Conservation (phyloP, 345 rosid species). For the Salix viminalis region DNA sequence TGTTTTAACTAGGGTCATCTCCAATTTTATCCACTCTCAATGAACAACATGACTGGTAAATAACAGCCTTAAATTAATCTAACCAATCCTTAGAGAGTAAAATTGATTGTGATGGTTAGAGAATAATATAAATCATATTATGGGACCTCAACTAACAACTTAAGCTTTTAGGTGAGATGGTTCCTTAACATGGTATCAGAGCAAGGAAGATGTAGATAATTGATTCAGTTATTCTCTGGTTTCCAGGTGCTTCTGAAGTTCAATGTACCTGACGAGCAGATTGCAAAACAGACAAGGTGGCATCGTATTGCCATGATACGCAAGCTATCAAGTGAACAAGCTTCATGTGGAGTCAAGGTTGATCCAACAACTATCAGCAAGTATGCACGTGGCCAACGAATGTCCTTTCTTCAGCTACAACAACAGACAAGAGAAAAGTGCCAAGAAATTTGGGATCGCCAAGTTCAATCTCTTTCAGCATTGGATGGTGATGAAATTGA, state of each 20-base stretch:
- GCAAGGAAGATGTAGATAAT: background rate
- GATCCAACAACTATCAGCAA: constrained; percentile 90
- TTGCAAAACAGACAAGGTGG: constrained; percentile 93
- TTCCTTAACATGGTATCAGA: no score
- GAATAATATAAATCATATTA: no score
- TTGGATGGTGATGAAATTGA: constrained; percentile 76
- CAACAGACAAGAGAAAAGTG: constrained; percentile 99
- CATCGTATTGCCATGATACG: constrained; percentile 99
- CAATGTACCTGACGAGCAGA: constrained; percentile 83
- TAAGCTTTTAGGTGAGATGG: no score
- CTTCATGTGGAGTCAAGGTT: constrained; percentile 89
- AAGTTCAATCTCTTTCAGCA: constrained; percentile 77
- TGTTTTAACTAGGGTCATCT: background rate
- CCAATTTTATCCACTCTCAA: background rate
- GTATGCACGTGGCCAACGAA: constrained; percentile 97
- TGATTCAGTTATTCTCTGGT: background rate
- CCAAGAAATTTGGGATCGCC: constrained; percentile 99
- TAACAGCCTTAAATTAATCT: background rate
- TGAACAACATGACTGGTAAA: background rate
- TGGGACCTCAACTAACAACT: no score
- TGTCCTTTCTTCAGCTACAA: constrained; percentile 97
- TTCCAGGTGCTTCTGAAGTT: constrained; percentile 88
- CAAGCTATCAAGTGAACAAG: constrained; percentile 98
- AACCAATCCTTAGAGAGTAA: background rate
- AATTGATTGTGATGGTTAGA: background rate